Evolutionary conservation across 164 flowering plant species (phyloP), one percentile per base, ranked within the genome.

Genomic region (Aristolochia californica): DNA sequence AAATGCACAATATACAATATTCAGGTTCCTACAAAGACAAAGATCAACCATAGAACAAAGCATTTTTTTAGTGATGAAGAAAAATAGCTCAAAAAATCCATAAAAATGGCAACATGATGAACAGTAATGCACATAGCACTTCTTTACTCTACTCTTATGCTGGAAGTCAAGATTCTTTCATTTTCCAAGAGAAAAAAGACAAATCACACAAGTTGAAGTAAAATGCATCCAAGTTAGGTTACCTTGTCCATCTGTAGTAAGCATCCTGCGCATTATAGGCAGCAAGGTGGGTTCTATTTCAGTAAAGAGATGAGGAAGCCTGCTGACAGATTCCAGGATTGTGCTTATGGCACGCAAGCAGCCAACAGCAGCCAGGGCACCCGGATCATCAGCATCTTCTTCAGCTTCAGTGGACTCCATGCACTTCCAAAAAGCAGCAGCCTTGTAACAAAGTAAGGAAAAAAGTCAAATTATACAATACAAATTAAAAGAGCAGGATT

Each of bases 231-330:
- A 21, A 48, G 9, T 26, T 50, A 22, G 20, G 7, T n/a, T 71
- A 90, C 99, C 99, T 84, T 94, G 99, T 18, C 99, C 99, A 80
- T 94, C 99, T 26, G 95, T 83, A 21, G 93, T 90, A 78, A 94
- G 73, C 99, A 94, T 94, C 71, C 78, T 77, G 2, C 83, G 91
- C 97, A 94, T 84, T 69, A 94, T 90, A 16, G 99, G 99, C 55
- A 90, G 80, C 65, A 94, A 59, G 44, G 82, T 84, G 56, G 96
- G 96, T 70, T 94, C 99, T 63, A 90, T 75, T 53, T 84, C 90
- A 14, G 70, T 73, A 72, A 85, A 94, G 44, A 90, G 88, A 55
- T 86, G 77, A 26, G 99, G 97, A 62, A 94, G 95, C 68, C 93
- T 81, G 81, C 90, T 94, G 56, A 94, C 89, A 62, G 99, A 94